These are phyloP conservation scores for Middelhovenomyces tepae DNA, from an alignment of 805 yeast species.

Conservation along the genomic window DNA sequence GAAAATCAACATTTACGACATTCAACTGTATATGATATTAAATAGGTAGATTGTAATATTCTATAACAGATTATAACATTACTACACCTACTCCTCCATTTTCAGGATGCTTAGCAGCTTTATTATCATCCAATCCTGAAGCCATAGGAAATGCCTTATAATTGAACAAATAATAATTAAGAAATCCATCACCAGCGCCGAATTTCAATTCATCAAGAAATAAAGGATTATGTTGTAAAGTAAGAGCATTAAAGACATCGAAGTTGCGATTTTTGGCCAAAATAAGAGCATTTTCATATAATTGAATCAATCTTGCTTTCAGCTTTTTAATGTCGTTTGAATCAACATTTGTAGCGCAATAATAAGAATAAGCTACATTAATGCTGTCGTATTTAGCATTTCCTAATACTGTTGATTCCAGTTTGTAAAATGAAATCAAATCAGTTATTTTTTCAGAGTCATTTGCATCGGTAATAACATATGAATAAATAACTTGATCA, in stretches of 20 bases:
- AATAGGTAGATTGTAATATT: too few species aligned
- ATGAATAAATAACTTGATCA: slow-evolving; percentile 56
- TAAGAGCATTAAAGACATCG: slow-evolving; percentile 90
- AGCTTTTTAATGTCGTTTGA: slow-evolving; percentile 36
- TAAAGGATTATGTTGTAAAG: slow-evolving; percentile 81
- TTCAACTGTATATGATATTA: too few species aligned
- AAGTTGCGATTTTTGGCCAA: slow-evolving; percentile 57
- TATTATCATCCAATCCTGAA: slow-evolving; percentile 74
- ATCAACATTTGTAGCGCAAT: slow-evolving; percentile 70
- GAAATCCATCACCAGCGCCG: slow-evolving; percentile 87
- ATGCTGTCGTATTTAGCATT: slow-evolving; percentile 55
- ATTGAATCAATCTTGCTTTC: slow-evolving; percentile 47
- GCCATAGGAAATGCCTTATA: slow-evolving; percentile 71
- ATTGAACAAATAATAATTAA: slow-evolving; percentile 87
- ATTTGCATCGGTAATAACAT: slow-evolving; percentile 56
- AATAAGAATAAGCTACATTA: slow-evolving; percentile 81
- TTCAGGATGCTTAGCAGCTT: too few species aligned
- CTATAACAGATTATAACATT: too few species aligned
- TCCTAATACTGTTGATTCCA: slow-evolving; percentile 75
- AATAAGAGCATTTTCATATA: slow-evolving; percentile 69
- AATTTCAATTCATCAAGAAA: slow-evolving; percentile 78
- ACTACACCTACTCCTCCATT: too few species aligned
- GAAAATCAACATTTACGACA: too few species aligned
- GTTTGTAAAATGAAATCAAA: slow-evolving; percentile 78
- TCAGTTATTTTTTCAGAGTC: slow-evolving; percentile 57